These are phyloP conservation scores for Casaregolazyma lundiana DNA, from an alignment of 1,139 yeast genomes.

Conservation along the genomic window DNA sequence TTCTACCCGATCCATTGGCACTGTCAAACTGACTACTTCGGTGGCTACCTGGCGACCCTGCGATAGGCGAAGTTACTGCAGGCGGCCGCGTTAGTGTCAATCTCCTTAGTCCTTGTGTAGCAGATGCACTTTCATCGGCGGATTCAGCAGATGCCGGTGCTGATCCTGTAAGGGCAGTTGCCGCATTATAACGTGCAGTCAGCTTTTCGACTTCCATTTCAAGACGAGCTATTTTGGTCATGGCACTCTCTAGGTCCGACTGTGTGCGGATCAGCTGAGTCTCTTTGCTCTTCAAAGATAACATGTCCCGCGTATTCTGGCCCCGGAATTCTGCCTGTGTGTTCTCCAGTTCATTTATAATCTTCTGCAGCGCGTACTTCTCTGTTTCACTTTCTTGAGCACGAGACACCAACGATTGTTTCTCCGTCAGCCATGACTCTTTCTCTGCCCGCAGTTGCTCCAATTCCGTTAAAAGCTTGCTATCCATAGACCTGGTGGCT, in stretches of 20 bases:
- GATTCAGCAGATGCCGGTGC: neutral
- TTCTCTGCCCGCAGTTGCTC: conserved; percentile 51
- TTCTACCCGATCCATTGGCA: neutral
- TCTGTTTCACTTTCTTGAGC: conserved; percentile 45
- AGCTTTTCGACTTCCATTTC: conserved; percentile 46
- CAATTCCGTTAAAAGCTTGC: conserved; percentile 38
- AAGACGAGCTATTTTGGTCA: conserved; percentile 45
- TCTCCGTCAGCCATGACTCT: conserved; percentile 44
- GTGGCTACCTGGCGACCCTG: conserved; percentile 2
- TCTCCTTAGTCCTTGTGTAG: conserved; percentile 9
- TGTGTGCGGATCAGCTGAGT: conserved; percentile 56
- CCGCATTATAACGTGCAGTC: conserved; percentile 5
- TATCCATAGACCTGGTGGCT: conserved; percentile 26
- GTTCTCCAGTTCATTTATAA: conserved; percentile 36
- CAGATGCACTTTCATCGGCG: conserved; percentile 10
- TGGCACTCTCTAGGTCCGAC: conserved; percentile 56
- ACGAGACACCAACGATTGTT: conserved; percentile 38
- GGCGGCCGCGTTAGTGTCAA: conserved; percentile 5
- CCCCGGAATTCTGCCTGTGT: conserved; percentile 42
- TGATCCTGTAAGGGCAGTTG: conserved; percentile 5
- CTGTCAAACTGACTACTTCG: conserved; percentile 5
- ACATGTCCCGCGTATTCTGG: conserved; percentile 48
- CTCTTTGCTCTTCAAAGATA: conserved; percentile 60
- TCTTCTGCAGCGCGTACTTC: conserved; percentile 42
- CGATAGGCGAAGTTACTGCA: conserved; percentile 5